Conservation (phyloP, 2,329 filamentous ascomycete species). For the Epichloe festucae region DNA sequence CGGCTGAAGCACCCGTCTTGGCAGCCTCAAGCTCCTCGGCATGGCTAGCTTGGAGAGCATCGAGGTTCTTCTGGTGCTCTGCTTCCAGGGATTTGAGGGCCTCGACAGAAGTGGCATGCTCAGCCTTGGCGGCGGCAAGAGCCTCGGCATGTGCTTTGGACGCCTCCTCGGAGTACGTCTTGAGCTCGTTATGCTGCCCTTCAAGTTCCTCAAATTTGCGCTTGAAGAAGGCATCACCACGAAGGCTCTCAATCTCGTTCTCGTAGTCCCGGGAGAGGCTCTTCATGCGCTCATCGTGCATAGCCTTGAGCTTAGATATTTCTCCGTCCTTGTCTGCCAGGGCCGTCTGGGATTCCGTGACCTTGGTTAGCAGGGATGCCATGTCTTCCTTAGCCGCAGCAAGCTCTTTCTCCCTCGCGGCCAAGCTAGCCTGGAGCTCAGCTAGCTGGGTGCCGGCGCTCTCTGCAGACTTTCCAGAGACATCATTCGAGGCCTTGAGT, state of each 20-base stretch:
- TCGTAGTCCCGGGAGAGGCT: conserved; percentile 48
- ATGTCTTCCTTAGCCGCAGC: conserved; percentile 27
- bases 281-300: conserved; percentile 45
- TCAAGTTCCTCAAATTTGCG: conserved; percentile 50
- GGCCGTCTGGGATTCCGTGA: conserved; percentile 34
- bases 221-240: conserved; percentile 51
- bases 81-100: conserved; percentile 37
- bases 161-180: conserved; percentile 22
- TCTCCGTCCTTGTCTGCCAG: conserved; percentile 33
- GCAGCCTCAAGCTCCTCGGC: conserved; percentile 45
- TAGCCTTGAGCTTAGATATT: conserved; percentile 37
- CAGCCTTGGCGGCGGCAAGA: conserved; percentile 28
- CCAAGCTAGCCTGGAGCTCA: conserved; percentile 26
- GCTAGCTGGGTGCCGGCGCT: conserved; percentile 25
- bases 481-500: conserved; percentile 34
- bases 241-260: conserved; percentile 50
- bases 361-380: conserved; percentile 33
- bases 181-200: conserved; percentile 39
- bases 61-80: conserved; percentile 40
- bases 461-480: conserved; percentile 32
- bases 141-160: conserved; percentile 27
- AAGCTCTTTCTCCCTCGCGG: conserved; percentile 33
- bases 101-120: conserved; percentile 30
- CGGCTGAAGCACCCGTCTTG: conserved; percentile 37
- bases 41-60: conserved; percentile 42